phyloP scores from a whole-genome alignment of 495 filamentous ascomycete genomes.

The Hyaloscypha finlandica region DNA sequence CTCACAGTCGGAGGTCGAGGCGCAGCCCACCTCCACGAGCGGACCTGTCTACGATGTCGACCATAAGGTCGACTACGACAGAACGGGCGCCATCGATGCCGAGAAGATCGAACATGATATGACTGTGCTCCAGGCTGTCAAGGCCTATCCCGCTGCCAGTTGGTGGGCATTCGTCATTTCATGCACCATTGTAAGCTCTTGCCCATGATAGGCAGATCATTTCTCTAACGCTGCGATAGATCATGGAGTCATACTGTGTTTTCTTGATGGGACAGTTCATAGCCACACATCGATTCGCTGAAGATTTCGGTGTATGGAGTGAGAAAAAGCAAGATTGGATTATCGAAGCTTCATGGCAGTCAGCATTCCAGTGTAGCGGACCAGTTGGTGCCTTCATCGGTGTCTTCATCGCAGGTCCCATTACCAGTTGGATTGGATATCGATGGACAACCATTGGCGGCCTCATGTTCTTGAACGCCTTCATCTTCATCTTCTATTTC shows the following conservation, averaged over 20 bases:
- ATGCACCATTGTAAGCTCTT: conserved; percentile 50
- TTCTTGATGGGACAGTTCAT: conserved; percentile 40
- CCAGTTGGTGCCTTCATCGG: conserved; percentile 71
- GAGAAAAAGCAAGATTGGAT: conserved; percentile 59
- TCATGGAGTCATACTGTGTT: conserved; percentile 50
- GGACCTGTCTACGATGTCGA: conserved; percentile 20
- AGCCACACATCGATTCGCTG: conserved; percentile 37
- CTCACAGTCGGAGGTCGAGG: conserved; percentile 16
- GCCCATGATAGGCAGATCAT: conserved; percentile 27
- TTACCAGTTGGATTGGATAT: conserved; percentile 47
- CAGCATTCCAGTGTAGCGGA: conserved; percentile 68
- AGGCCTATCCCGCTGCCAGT: conserved; percentile 48
- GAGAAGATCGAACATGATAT: conserved; percentile 39
- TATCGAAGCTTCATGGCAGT: conserved; percentile 66
- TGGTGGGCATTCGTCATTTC: conserved; percentile 57
- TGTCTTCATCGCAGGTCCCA: conserved; percentile 57
- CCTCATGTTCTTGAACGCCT: conserved; percentile 43
- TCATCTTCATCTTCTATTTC: conserved; percentile 56
- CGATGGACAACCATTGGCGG: conserved; percentile 46
- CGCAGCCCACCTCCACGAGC: conserved; percentile 6
- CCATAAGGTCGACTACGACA: conserved; percentile 22
- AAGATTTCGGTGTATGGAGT: conserved; percentile 42
- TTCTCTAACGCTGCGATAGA: conserved; percentile 24
- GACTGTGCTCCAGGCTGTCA: conserved; percentile 49
- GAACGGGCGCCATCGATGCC: conserved; percentile 27